Evolutionary conservation across 306 rosid genomes (phyloP).

Genomic region (Citrullus colocynthis): DNA sequence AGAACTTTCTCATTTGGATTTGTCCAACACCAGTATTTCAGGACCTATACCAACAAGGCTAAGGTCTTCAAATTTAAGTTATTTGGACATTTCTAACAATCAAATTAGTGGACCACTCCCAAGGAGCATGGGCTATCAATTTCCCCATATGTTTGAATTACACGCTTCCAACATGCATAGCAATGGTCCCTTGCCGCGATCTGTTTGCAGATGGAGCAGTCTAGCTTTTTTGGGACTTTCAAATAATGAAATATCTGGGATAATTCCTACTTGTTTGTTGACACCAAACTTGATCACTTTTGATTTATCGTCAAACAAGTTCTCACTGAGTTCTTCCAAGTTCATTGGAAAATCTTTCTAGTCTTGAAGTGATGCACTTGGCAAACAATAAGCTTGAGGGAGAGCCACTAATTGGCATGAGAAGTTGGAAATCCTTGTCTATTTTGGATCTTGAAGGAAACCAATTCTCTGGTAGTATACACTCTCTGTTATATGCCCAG

Average conservation of each 20-base stretch:
- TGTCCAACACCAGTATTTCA: neutral
- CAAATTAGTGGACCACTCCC: neutral
- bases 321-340: neutral
- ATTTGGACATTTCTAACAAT: constrained; percentile 10
- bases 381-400: constrained; percentile 2
- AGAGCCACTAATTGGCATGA: neutral
- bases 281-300: neutral
- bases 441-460: constrained; percentile 6
- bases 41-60: neutral
- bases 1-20: neutral
- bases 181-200: neutral
- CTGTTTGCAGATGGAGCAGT: neutral
- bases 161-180: neutral
- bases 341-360: neutral
- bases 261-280: neutral
- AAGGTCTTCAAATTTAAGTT: neutral
- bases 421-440: neutral
- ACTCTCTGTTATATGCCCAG: neutral
- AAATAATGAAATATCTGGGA: neutral
- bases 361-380: neutral
- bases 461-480: neutral
- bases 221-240: neutral
- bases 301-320: neutral
- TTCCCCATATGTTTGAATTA: neutral
- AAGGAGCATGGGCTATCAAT: neutral